Conservation (phyloP, 306 rosid genomes). For the Sechiopsis laciniata region DNA sequence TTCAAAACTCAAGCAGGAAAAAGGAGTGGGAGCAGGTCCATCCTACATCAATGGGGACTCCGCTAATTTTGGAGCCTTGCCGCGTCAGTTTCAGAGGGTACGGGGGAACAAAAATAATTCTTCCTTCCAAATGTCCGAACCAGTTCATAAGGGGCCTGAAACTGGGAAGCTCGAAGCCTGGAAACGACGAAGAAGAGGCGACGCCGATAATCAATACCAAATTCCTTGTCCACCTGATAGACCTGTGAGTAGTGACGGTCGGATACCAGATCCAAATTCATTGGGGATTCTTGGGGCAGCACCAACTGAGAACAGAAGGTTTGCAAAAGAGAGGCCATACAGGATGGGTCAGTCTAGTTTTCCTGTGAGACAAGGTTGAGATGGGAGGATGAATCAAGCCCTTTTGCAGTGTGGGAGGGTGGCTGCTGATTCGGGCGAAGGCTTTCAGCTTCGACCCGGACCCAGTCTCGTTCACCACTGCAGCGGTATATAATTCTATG, state of each 20-base stretch:
- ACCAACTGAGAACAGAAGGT: slow-evolving; percentile 63
- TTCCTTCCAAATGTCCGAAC: slow-evolving; percentile 46
- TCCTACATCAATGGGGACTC: slow-evolving; percentile 57
- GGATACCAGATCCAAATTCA: slow-evolving; percentile 58
- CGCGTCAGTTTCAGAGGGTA: slow-evolving; percentile 46
- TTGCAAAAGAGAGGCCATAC: slow-evolving; percentile 52
- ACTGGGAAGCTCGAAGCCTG: slow-evolving; percentile 75
- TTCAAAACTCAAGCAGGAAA: slow-evolving; percentile 78
- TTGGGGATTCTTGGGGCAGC: slow-evolving; percentile 97
- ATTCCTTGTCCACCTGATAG: slow-evolving; percentile 57
- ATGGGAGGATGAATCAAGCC: slow-evolving; percentile 41
- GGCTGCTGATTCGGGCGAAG: slow-evolving; percentile 44
- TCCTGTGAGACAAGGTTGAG: slow-evolving; percentile 64
- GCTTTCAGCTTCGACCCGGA: slow-evolving; percentile 31
- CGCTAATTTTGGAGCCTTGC: slow-evolving; percentile 33
- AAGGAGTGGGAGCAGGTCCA: slow-evolving; percentile 67
- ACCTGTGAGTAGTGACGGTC: slow-evolving; percentile 44
- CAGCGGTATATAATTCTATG: slow-evolving; percentile 55
- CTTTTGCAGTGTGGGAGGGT: slow-evolving; percentile 25
- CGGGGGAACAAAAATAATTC: slow-evolving; percentile 47
- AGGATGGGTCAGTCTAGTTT: slow-evolving; percentile 58
- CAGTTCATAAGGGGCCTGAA: slow-evolving; percentile 45
- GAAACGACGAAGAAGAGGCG: slow-evolving; percentile 82
- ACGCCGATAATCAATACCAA: slow-evolving; percentile 55
- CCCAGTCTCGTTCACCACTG: slow-evolving; percentile 31